phyloP scores from a whole-genome alignment of 1,139 yeast species.

The Hemisphaericaspora subhashii region DNA sequence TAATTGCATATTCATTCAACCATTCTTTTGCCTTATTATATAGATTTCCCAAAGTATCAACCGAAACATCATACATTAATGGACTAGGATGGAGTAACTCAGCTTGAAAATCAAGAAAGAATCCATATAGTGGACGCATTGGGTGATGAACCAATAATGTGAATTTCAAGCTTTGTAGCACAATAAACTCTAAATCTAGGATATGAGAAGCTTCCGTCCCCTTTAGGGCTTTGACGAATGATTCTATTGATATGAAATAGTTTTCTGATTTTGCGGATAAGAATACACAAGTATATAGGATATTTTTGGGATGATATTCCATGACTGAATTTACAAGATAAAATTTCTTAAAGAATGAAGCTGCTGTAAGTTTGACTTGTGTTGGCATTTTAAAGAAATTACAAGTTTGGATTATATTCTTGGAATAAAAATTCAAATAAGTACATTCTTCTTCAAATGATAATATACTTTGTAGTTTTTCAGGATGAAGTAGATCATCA shows the following conservation, averaged over 20 bases:
- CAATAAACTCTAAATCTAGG: conserved; percentile 72
- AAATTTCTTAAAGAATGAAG: conserved; percentile 78
- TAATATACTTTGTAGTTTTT: conserved; percentile 44
- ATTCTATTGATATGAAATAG: conserved; percentile 79
- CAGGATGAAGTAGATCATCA: conserved; percentile 31
- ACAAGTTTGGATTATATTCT: conserved; percentile 61
- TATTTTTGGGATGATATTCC: conserved; percentile 84
- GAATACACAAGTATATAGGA: conserved; percentile 82
- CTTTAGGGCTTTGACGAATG: conserved; percentile 71
- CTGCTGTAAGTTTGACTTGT: conserved; percentile 73
- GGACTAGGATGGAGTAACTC: conserved; percentile 47
- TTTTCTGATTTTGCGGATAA: conserved; percentile 93
- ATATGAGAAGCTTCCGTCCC: conserved; percentile 68
- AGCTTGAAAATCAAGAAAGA: conserved; percentile 81
- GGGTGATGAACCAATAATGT: conserved; percentile 88
- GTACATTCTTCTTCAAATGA: conserved; percentile 68
- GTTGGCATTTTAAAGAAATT: conserved; percentile 49
- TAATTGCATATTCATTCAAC: conserved; percentile 60
- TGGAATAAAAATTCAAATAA: conserved; percentile 68
- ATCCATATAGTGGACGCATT: conserved; percentile 84
- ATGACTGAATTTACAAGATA: conserved; percentile 76
- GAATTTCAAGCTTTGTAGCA: conserved; percentile 73
- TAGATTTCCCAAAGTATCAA: conserved; percentile 49
- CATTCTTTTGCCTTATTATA: conserved; percentile 70
- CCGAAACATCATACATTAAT: conserved; percentile 35